A percentile compares a stretch with the other conserved stretches of the same genome.
phyloP scores from a whole-genome alignment of 2,329 filamentous ascomycete species.

The Coniella lustricola region DNA sequence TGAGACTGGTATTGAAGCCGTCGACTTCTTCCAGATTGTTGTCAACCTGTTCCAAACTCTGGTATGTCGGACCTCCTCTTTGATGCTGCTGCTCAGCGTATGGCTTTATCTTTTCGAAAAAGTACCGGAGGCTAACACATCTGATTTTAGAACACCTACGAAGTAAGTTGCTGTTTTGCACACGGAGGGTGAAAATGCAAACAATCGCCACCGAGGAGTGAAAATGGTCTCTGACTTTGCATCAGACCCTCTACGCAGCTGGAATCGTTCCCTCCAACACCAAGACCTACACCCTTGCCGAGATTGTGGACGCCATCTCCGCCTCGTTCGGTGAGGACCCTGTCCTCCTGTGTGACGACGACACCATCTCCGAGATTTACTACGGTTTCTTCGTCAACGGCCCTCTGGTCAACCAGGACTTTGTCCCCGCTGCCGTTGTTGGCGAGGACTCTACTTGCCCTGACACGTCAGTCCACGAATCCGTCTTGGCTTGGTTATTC shows the following conservation, averaged over 20 bases:
- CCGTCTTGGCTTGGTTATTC: no score
- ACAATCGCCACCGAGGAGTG: no score
- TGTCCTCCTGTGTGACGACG: constrained; percentile 7
- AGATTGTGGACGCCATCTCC: constrained; percentile 11
- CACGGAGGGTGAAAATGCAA: no score
- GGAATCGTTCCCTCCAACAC: constrained; percentile 14
- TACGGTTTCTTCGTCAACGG: constrained; percentile 12
- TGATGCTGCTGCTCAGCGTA: not conserved
- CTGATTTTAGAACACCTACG: constrained; percentile 9
- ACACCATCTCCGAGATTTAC: constrained; percentile 12
- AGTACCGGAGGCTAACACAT: not conserved
- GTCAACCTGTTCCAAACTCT: constrained; percentile 11
- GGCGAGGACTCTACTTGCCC: constrained; percentile 12
- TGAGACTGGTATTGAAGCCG: constrained; percentile 12
- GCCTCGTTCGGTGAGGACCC: constrained; percentile 11
- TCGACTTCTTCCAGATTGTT: constrained; percentile 12
- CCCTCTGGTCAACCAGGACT: constrained; percentile 7
- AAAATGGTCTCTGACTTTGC: no score
- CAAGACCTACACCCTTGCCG: constrained; percentile 7
- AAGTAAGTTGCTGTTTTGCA: constrained; percentile 1
- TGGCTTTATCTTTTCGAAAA: no score
- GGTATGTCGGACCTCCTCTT: not conserved
- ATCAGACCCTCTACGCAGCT: constrained; percentile 9
- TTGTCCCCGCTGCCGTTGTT: constrained; percentile 4
- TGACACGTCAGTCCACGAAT: not conserved